Evolutionary conservation across 2,329 filamentous ascomycete species (phyloP), one percentile per base, ranked within the genome.

Genomic region (Cylindrodendrum hubeiense): DNA sequence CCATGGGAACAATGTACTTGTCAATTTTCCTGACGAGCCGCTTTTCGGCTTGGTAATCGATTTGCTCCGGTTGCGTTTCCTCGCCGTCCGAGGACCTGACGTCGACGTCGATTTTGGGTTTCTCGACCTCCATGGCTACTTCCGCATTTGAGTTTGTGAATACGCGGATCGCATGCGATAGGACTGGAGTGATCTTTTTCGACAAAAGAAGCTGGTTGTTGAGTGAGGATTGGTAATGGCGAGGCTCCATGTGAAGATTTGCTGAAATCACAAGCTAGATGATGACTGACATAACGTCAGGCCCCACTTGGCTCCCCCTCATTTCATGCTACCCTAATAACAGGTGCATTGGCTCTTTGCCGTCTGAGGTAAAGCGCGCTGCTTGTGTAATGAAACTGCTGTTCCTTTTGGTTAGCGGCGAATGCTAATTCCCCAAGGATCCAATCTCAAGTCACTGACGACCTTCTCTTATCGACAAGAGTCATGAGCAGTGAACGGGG

Each of bases 21-120:
- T 64, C 61, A 39, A 64, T 44, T 55, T 60, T 64, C 19, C 55
- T 39, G 24, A 64, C 49, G 15, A 63, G 19, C 5, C 30, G 19
- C 26, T 15, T 44, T 47, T 63, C 60, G 34, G 60, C 53, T 47
- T 51, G 33, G 10, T 41, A 8, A 49, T 57, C 30, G 44, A 57
- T 56, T 39, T n/a, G 26, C 37, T 8, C 37, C n/a, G 37, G 8
- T 3, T 39, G 37, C 6, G 5, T 39, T 39, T 39, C 37, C 5
- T 7, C 8, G 37, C 37, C 37, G 37, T 39, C 37, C 9, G 37
- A 19, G 37, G 37, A n/a, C 37, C 37, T 39, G 15, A 39, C n/a
- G 37, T 39, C 37, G 15, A 39, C 37, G n/a, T 39, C 37, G 7
- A 7, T 19, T 39, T 39, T 7, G 37, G 37, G n/a, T 39, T 39